Conservation (phyloP, 768 basidiomycete genomes). For the Auricularia heimuer region DNA sequence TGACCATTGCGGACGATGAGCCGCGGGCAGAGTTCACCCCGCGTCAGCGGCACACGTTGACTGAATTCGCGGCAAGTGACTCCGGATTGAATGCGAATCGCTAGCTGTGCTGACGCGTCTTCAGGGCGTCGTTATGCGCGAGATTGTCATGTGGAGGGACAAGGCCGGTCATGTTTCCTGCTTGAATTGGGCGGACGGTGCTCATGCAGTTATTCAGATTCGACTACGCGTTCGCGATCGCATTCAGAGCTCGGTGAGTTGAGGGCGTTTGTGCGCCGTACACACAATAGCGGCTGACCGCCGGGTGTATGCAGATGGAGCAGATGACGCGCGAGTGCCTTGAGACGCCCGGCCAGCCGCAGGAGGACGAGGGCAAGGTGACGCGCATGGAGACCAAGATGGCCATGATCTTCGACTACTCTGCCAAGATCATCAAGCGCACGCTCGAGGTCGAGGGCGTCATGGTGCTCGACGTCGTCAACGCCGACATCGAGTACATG, state of each 20-base stretch:
- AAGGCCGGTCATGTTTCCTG: slow-evolving; percentile 40
- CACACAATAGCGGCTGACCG: no score
- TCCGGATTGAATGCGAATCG: background rate
- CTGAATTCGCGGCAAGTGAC: slow-evolving; percentile 68
- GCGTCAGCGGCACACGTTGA: slow-evolving; percentile 80
- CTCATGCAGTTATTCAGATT: slow-evolving; percentile 38
- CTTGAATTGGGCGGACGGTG: slow-evolving; percentile 4
- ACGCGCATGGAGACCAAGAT: slow-evolving; percentile 37
- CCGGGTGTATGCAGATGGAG: slow-evolving; percentile 57
- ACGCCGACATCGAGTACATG: slow-evolving; percentile 53
- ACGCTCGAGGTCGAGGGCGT: slow-evolving; percentile 91
- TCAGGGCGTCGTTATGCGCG: slow-evolving; percentile 79
- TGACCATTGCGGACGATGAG: slow-evolving; percentile 77
- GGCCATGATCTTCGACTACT: slow-evolving; percentile 87
- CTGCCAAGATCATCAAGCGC: slow-evolving; percentile 77
- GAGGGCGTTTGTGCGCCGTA: slow-evolving; percentile 22
- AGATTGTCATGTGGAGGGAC: slow-evolving; percentile 92
- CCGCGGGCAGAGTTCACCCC: slow-evolving; percentile 81
- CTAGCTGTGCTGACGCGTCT: slow-evolving; percentile 5
- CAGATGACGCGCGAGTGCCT: slow-evolving; percentile 91
- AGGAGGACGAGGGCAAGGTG: slow-evolving; percentile 23
- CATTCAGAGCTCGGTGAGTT: slow-evolving; percentile 67
- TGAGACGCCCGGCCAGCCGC: slow-evolving; percentile 65
- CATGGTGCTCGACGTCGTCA: slow-evolving; percentile 84
- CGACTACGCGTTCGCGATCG: slow-evolving; percentile 83